Conservation (phyloP, 2,329 filamentous ascomycete species). For the Chaetomium sp. region DNA sequence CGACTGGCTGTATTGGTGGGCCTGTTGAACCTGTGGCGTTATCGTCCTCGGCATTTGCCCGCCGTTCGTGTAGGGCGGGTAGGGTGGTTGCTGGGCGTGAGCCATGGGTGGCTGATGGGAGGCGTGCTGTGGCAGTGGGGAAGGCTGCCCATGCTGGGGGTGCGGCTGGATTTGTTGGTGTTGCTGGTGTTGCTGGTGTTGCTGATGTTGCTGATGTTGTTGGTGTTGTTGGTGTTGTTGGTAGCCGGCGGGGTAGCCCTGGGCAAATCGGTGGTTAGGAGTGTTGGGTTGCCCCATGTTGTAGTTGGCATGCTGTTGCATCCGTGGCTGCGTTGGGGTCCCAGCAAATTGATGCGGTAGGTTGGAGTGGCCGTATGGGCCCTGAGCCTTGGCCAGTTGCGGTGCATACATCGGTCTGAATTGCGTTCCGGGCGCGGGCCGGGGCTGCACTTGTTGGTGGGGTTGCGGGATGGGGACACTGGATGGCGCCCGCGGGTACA, state of each 20-base stretch:
- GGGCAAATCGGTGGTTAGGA: slow-evolving; percentile 46
- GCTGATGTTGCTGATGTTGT: too few relatives aligned
- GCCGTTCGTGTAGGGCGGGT: slow-evolving; percentile 50
- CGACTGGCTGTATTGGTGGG: slow-evolving; percentile 46
- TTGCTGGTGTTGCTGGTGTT: background rate
- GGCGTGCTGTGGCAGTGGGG: slow-evolving; percentile 39
- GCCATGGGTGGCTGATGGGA: slow-evolving; percentile 31
- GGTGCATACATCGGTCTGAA: slow-evolving; percentile 57
- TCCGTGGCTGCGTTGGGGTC: slow-evolving; percentile 48
- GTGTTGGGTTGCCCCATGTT: slow-evolving; percentile 47
- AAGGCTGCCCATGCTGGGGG: slow-evolving; percentile 31
- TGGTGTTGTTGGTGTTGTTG: slow-evolving; percentile 30
- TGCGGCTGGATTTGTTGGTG: slow-evolving; percentile 40
- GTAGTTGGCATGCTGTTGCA: slow-evolving; percentile 45
- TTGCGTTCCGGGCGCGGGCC: slow-evolving; percentile 43
- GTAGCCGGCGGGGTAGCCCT: slow-evolving; percentile 35
- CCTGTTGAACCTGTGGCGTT: slow-evolving; percentile 48
- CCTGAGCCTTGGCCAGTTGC: slow-evolving; percentile 55
- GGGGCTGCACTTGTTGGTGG: slow-evolving; percentile 45
- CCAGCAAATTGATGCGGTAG: slow-evolving; percentile 50
- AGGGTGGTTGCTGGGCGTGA: slow-evolving; percentile 39
- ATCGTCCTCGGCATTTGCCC: slow-evolving; percentile 46
- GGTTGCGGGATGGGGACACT: slow-evolving; percentile 44
- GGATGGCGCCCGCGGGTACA: slow-evolving; percentile 44
- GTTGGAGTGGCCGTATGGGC: slow-evolving; percentile 55